Percentiles rank a stretch among this genome's conserved stretches.
Evolutionary conservation across 805 yeast genomes (phyloP).

Genomic region (Aciculoconidium aculeatum): DNA sequence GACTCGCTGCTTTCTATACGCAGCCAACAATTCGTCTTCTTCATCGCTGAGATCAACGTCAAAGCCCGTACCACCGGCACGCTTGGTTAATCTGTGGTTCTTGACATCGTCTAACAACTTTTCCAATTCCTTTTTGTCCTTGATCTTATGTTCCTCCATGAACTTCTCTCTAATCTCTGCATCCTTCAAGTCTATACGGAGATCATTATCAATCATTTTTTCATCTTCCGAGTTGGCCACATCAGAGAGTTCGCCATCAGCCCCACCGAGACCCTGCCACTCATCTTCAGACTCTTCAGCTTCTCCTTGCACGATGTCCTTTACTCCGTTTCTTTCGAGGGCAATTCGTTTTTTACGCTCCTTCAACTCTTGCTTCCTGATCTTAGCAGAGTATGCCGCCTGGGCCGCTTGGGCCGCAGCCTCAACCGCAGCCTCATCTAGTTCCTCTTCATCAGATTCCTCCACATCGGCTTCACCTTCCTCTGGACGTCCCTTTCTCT

Average conservation of each 20-base stretch:
- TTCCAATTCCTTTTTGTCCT: constrained; percentile 59
- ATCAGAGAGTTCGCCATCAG: constrained; percentile 53
- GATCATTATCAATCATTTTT: constrained; percentile 67
- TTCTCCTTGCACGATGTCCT: constrained; percentile 66
- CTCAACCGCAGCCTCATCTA: constrained; percentile 10
- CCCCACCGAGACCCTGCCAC: constrained; percentile 78
- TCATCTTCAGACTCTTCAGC: constrained; percentile 90
- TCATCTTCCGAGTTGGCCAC: constrained; percentile 73
- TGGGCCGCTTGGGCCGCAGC: constrained; percentile 18
- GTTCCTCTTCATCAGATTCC: constrained; percentile 7
- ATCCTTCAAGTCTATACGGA: constrained; percentile 50
- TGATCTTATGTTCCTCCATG: constrained; percentile 53
- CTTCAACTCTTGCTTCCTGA: constrained; percentile 29
- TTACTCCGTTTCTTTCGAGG: constrained; percentile 53
- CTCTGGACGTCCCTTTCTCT: too few relatives aligned
- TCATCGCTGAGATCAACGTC: constrained; percentile 70
- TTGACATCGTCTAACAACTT: constrained; percentile 66
- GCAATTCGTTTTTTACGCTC: constrained; percentile 38
- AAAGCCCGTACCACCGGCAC: constrained; percentile 46
- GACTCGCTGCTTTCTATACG: constrained; percentile 38
- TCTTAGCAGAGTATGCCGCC: constrained; percentile 25
- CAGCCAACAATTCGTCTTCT: constrained; percentile 56
- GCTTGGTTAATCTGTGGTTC: constrained; percentile 61
- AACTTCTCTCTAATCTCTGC: constrained; percentile 53
- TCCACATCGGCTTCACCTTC: constrained; percentile 5